These are phyloP conservation scores for Starmerella bombicola DNA, from an alignment of 805 yeast genomes.

Conservation along the genomic window DNA sequence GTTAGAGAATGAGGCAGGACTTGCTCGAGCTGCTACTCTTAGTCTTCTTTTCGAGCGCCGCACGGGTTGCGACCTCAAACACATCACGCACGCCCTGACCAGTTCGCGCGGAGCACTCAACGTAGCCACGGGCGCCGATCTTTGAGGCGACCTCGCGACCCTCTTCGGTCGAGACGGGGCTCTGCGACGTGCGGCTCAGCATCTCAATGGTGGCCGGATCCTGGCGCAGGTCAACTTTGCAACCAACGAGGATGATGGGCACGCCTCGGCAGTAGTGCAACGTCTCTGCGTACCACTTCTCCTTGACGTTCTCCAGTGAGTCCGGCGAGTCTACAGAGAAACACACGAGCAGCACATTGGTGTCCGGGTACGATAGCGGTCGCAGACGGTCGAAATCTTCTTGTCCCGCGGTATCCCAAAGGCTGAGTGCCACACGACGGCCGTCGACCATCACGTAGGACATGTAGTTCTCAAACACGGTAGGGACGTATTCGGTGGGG, in stretches of 20 bases:
- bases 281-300: conserved; percentile 91
- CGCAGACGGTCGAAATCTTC: conserved; percentile 92
- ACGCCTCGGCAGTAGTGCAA: conserved; percentile 88
- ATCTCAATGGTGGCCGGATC: conserved; percentile 66
- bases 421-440: conserved; percentile 80
- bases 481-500: conserved; percentile 91
- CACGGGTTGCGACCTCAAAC: conserved; percentile 84
- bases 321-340: conserved; percentile 85
- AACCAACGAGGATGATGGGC: conserved; percentile 84
- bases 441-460: conserved; percentile 91
- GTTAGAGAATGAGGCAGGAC: conserved; percentile 18
- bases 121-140: conserved; percentile 75
- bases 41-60: conserved; percentile 42
- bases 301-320: conserved; percentile 85
- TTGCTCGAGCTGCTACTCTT: conserved; percentile 18
- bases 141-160: conserved; percentile 80
- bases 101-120: conserved; percentile 80
- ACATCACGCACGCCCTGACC: conserved; percentile 89
- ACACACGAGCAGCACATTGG: conserved; percentile 83
- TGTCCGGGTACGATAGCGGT: conserved; percentile 84
- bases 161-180: conserved; percentile 69
- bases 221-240: conserved; percentile 79
- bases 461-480: conserved; percentile 94
- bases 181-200: conserved; percentile 60
- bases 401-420: conserved; percentile 99